A percentile compares a stretch with the other conserved stretches of the same genome.
These are phyloP conservation scores for Podaxis mareebaensis DNA, from an alignment of 768 basidiomycete genomes.

Conservation along the genomic window DNA sequence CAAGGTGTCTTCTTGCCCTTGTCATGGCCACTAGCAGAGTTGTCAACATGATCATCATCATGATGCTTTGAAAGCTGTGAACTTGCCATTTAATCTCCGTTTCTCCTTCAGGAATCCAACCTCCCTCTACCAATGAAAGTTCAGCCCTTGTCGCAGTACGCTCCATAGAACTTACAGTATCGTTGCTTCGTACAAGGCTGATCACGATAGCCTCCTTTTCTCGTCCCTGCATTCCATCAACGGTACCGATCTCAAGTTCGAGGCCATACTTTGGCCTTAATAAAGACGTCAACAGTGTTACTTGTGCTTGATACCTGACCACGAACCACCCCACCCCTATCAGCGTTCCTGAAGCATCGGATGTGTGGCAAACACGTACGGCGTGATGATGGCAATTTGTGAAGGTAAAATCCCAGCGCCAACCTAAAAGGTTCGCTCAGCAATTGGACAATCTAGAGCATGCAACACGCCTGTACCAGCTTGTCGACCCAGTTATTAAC, in stretches of 20 bases:
- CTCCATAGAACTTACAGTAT: constrained; percentile 49
- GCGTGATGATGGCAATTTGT: constrained; percentile 88
- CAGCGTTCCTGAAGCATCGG: background rate
- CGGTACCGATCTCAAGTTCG: constrained; percentile 86
- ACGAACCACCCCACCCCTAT: background rate
- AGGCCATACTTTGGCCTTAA: constrained; percentile 70
- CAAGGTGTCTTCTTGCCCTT: constrained; percentile 83
- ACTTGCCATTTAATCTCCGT: constrained; percentile 80
- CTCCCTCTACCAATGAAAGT: constrained; percentile 54
- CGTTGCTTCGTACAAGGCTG: constrained; percentile 90
- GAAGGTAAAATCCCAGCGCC: constrained; percentile 58
- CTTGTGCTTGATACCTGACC: constrained; percentile 89
- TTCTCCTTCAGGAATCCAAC: constrained; percentile 96
- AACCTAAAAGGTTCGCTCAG: constrained; percentile 39
- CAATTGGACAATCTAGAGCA: background rate
- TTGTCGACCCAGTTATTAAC: constrained; percentile 82
- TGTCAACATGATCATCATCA: constrained; percentile 13
- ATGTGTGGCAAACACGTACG: constrained; percentile 42
- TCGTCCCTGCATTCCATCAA: constrained; percentile 97
- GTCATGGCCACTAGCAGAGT: constrained; percentile 79
- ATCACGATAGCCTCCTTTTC: constrained; percentile 95
- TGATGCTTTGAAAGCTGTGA: background rate
- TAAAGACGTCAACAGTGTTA: constrained; percentile 76
- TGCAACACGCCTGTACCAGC: constrained; percentile 48
- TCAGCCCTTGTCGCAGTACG: constrained; percentile 3